phyloP scores from a whole-genome alignment of 2,329 filamentous ascomycete species.

The Coleophoma crateriformis region DNA sequence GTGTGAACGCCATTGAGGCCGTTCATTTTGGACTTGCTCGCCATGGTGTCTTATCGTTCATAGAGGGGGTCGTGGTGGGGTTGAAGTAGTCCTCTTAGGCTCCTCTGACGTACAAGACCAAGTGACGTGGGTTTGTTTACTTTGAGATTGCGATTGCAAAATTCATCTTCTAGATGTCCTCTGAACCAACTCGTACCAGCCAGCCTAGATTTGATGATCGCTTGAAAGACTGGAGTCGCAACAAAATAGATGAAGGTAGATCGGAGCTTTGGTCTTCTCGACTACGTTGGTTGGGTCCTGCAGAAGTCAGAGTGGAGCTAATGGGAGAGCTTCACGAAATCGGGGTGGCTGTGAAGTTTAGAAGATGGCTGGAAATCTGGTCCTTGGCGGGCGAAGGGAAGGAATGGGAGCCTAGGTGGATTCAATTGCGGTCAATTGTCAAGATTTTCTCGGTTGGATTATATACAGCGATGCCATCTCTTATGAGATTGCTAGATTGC shows the following conservation, averaged over 20 bases:
- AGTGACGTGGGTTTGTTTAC: conserved; percentile 4
- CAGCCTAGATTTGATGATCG: neutral
- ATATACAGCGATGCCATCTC: no score
- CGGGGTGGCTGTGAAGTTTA: neutral
- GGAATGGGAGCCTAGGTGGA: neutral
- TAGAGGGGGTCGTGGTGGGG: conserved; percentile 1
- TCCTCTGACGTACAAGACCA: neutral
- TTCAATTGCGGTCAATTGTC: no score
- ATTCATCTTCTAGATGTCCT: no score
- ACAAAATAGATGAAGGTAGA: no score
- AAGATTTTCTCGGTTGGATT: no score
- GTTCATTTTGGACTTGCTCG: conserved; percentile 47
- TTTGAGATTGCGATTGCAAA: conserved; percentile 9
- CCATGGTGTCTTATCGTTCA: conserved; percentile 31
- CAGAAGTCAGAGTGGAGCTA: neutral
- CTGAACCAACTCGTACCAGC: no score
- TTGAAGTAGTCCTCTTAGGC: no score
- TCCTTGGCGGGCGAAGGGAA: neutral
- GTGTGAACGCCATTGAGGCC: conserved; percentile 66
- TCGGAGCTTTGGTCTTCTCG: no score
- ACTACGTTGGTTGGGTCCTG: neutral
- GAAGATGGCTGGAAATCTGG: neutral
- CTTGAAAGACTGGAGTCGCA: neutral
- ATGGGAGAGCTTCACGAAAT: neutral
- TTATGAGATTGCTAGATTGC: no score